These are phyloP conservation scores for Mucor sp. DNA, from an alignment of 371 early-diverging fungal genomes.

Conservation along the genomic window DNA sequence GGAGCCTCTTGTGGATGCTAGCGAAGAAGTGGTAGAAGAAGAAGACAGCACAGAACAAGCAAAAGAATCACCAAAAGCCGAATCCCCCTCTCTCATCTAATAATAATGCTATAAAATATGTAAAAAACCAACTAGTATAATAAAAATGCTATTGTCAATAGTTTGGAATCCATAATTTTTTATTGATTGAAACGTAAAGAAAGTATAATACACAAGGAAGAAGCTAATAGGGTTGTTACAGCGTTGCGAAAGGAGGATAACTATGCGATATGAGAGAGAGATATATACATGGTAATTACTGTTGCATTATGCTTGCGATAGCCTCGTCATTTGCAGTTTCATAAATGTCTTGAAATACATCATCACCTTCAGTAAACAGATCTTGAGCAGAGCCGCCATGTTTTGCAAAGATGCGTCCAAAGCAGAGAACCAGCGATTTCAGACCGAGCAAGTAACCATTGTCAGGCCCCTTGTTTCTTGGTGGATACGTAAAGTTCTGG, in stretches of 20 bases:
- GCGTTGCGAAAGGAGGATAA: not conserved
- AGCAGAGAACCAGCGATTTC: slow-evolving; percentile 65
- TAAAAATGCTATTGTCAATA: not conserved
- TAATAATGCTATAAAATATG: not conserved
- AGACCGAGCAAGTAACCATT: slow-evolving; percentile 77
- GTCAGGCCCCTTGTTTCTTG: slow-evolving; percentile 70
- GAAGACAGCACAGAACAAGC: not conserved
- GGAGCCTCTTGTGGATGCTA: slow-evolving; percentile 3
- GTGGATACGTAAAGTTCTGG: slow-evolving; percentile 59
- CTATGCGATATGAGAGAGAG: not conserved
- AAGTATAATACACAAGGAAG: not conserved
- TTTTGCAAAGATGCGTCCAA: slow-evolving; percentile 61
- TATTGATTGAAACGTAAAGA: not conserved
- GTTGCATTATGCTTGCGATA: slow-evolving; percentile 2
- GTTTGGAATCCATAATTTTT: not conserved
- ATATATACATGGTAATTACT: not conserved
- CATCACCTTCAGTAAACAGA: slow-evolving; percentile 23
- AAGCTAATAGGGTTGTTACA: not conserved
- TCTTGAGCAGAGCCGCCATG: slow-evolving; percentile 44
- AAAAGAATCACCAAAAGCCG: slow-evolving; percentile 2
- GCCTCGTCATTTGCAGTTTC: slow-evolving; percentile 27
- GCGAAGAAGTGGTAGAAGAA: slow-evolving; percentile 4
- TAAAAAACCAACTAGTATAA: not conserved
- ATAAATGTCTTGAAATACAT: slow-evolving; percentile 38
- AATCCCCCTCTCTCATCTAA: slow-evolving; percentile 14